A percentile compares a stretch with the other conserved stretches of the same genome.
Conservation (phyloP, 2,329 filamentous ascomycete species). For the Colletotrichum euphorbiae region DNA sequence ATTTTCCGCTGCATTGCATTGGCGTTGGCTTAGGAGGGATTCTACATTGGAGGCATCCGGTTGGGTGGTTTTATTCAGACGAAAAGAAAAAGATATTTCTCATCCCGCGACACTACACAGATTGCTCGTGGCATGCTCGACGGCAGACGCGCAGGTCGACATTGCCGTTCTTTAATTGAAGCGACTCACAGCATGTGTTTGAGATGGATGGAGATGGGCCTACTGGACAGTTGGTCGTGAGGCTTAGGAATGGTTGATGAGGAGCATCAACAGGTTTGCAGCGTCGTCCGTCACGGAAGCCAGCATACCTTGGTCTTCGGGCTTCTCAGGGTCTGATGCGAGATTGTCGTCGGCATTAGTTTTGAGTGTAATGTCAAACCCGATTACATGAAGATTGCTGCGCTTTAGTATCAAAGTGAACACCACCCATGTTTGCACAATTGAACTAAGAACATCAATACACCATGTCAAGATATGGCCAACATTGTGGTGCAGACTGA, state of each 20-base stretch:
- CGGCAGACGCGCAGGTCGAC: slow-evolving; percentile 40
- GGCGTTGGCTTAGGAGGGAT: slow-evolving; percentile 61
- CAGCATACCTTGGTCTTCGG: not conserved
- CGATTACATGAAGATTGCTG: not conserved
- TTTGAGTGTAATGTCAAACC: slow-evolving; percentile 19
- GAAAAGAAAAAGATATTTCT: slow-evolving; percentile 53
- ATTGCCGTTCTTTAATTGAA: slow-evolving; percentile 38
- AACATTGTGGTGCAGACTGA: not conserved
- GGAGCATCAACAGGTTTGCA: slow-evolving; percentile 2
- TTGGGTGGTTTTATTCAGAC: slow-evolving; percentile 48
- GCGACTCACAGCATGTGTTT: slow-evolving; percentile 32
- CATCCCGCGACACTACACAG: slow-evolving; percentile 54
- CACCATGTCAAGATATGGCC: not conserved
- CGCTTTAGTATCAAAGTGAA: too few relatives aligned
- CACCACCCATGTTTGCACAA: too few relatives aligned
- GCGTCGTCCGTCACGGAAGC: not conserved
- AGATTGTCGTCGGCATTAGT: slow-evolving; percentile 4
- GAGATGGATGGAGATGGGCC: not conserved
- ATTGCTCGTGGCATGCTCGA: slow-evolving; percentile 49
- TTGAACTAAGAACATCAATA: too few relatives aligned
- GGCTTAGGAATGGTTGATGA: not conserved
- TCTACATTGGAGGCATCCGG: slow-evolving; percentile 39
- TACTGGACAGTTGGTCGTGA: slow-evolving; percentile 23
- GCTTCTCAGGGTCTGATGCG: slow-evolving; percentile 18
- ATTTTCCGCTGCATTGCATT: slow-evolving; percentile 65